A percentile compares a stretch with the other conserved stretches of the same genome.
Evolutionary conservation across 371 early-diverging fungal genomes (phyloP).

Genomic region (Syncephalastrum racemosum): DNA sequence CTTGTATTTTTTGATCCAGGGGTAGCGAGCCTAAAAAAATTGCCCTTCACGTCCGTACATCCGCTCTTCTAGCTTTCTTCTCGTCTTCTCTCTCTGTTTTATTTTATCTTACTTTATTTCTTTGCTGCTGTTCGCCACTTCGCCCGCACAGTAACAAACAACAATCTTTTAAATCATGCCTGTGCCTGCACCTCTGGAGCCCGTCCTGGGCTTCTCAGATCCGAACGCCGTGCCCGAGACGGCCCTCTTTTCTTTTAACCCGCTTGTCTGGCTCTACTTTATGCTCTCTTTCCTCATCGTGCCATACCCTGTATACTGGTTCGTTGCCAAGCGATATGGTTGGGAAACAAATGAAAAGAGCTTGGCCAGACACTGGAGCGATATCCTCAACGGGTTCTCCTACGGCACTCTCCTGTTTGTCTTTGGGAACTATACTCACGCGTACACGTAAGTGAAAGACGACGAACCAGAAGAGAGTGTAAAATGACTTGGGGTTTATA

Average conservation of each 20-base stretch:
- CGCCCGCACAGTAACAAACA: background rate
- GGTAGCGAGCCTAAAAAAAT: too few relatives aligned
- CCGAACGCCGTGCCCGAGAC: conserved; percentile 23
- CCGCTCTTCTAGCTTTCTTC: too few relatives aligned
- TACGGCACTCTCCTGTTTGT: conserved; percentile 75
- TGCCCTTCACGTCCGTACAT: too few relatives aligned
- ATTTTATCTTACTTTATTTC: background rate
- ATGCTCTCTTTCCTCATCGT: conserved; percentile 55
- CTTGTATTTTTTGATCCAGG: conserved; percentile 1
- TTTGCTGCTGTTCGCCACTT: too few relatives aligned
- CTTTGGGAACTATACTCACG: conserved; percentile 79
- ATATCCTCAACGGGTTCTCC: conserved; percentile 53
- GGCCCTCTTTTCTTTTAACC: conserved; percentile 49
- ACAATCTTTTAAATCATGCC: conserved; percentile 6
- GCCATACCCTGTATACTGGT: conserved; percentile 57
- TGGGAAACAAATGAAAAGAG: conserved; percentile 70
- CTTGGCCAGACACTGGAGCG: conserved; percentile 65
- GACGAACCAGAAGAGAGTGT: conserved; percentile 6
- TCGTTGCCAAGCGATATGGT: conserved; percentile 55
- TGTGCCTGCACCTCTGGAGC: conserved; percentile 21
- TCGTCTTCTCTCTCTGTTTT: conserved; percentile 1
- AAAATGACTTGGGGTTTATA: background rate
- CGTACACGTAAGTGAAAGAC: conserved; percentile 52
- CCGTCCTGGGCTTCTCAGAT: conserved; percentile 23
- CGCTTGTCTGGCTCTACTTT: conserved; percentile 53